Evolutionary conservation across 768 basidiomycete species (phyloP).

Genomic region (Lactarius deliciosus): DNA sequence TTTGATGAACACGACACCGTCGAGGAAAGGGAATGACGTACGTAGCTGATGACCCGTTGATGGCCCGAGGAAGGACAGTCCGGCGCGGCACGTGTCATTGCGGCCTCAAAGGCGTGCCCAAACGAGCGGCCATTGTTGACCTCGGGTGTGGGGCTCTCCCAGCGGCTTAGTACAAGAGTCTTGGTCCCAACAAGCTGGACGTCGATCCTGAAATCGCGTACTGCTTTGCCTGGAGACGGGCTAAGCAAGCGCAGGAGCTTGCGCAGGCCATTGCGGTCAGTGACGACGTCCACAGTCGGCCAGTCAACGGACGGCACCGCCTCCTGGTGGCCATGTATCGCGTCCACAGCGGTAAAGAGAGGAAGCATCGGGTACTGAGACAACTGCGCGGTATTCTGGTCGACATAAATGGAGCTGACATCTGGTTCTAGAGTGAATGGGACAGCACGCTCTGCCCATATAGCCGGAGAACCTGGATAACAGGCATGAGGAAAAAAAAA

Average conservation of each 20-base stretch:
- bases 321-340: conserved; percentile 30
- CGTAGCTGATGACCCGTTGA: conserved; percentile 62
- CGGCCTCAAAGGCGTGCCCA: conserved; percentile 63
- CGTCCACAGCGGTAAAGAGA: conserved; percentile 58
- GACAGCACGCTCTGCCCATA: conserved; percentile 49
- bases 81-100: conserved; percentile 46
- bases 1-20: not conserved
- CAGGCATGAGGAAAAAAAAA: no score
- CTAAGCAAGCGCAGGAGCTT: conserved; percentile 61
- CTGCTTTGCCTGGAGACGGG: conserved; percentile 32
- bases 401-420: conserved; percentile 46
- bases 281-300: conserved; percentile 46
- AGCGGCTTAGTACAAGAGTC: conserved; percentile 61
- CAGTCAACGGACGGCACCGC: conserved; percentile 36
- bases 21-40: conserved; percentile 37
- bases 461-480: conserved; percentile 53
- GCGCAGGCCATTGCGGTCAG: conserved; percentile 65
- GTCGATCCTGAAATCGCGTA: conserved; percentile 68
- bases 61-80: conserved; percentile 58
- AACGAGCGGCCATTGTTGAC: conserved; percentile 40
- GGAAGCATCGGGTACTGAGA: conserved; percentile 47
- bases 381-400: conserved; percentile 57
- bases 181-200: conserved; percentile 55
- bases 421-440: conserved; percentile 60
- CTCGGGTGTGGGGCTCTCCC: conserved; percentile 46